Conservation (phyloP, 192 early-diverging fungal genomes). For the Nowakowskiella sp. region DNA sequence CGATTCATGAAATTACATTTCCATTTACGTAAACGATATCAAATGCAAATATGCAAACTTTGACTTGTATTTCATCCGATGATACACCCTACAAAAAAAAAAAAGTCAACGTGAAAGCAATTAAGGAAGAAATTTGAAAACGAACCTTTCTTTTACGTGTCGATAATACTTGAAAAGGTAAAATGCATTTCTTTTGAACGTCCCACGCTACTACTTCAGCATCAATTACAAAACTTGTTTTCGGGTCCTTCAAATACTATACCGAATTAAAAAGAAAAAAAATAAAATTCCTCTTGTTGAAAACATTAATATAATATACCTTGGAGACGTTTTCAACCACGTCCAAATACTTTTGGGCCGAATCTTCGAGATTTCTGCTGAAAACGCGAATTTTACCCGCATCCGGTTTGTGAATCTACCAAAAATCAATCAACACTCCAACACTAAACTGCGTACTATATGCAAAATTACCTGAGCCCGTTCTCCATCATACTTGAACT, state of each 20-base stretch:
- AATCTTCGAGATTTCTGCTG: slow-evolving; percentile 92
- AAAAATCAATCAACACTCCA: not conserved
- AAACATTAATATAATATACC: slow-evolving; percentile 34
- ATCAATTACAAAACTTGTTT: slow-evolving; percentile 86
- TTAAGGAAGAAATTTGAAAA: not conserved
- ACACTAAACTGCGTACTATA: not conserved
- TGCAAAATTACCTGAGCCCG: slow-evolving; percentile 65
- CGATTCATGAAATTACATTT: slow-evolving; percentile 40
- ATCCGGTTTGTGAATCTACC: slow-evolving; percentile 72
- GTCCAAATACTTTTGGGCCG: slow-evolving; percentile 89
- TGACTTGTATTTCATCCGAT: slow-evolving; percentile 84
- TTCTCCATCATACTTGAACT: slow-evolving; percentile 98
- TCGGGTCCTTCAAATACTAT: not conserved
- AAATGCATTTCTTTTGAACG: slow-evolving; percentile 66
- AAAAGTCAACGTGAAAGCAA: slow-evolving; percentile 6
- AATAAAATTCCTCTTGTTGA: not conserved
- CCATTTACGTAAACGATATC: slow-evolving; percentile 94
- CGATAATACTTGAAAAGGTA: slow-evolving; percentile 94
- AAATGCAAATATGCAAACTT: slow-evolving; percentile 95
- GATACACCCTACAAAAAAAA: slow-evolving; percentile 61
- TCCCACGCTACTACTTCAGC: slow-evolving; percentile 99
- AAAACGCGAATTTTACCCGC: slow-evolving; percentile 75
- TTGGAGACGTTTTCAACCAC: slow-evolving; percentile 68
- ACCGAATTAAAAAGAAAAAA: not conserved
- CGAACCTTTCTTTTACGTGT: slow-evolving; percentile 82